phyloP scores from a whole-genome alignment of 768 basidiomycete genomes.

The Wakefieldia striispora region DNA sequence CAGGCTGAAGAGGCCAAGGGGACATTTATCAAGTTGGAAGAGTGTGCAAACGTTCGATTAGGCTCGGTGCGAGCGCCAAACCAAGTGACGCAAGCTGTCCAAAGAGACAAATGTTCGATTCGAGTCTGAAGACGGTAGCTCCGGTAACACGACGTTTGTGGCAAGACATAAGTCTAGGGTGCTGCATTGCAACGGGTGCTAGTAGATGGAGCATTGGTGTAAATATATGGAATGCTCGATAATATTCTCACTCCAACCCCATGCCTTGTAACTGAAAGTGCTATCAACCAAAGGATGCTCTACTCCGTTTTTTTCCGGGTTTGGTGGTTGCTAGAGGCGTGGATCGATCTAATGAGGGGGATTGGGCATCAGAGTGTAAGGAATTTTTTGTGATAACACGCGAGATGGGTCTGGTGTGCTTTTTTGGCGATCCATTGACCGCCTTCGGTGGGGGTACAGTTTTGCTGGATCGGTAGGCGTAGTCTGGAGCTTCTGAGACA shows the following conservation, averaged over 20 bases:
- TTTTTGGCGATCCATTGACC: slow-evolving; percentile 14
- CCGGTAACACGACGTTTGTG: no score
- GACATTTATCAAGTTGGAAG: slow-evolving; percentile 19
- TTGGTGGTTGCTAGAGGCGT: slow-evolving; percentile 18
- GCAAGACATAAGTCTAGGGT: slow-evolving; percentile 18
- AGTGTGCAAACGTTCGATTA: slow-evolving; percentile 40
- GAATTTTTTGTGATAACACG: slow-evolving; percentile 22
- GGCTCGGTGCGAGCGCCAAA: slow-evolving; percentile 39
- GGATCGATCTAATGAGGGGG: slow-evolving; percentile 11
- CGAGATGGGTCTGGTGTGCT: slow-evolving; percentile 8
- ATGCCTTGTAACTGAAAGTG: slow-evolving; percentile 12
- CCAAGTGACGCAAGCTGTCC: slow-evolving; percentile 35
- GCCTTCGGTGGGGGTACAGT: slow-evolving; percentile 6
- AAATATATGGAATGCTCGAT: slow-evolving; percentile 29
- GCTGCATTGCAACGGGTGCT: slow-evolving; percentile 28
- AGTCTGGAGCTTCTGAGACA: slow-evolving; percentile 20
- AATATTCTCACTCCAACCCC: slow-evolving; percentile 20
- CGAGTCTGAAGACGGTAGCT: slow-evolving; percentile 22
- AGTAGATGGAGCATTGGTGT: slow-evolving; percentile 25
- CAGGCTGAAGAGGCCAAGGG: slow-evolving; percentile 10
- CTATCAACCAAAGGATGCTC: slow-evolving; percentile 28
- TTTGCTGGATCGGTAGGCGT: slow-evolving; percentile 20
- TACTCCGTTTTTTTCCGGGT: slow-evolving; percentile 33
- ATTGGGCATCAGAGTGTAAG: slow-evolving; percentile 11
- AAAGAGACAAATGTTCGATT: slow-evolving; percentile 17